These are phyloP conservation scores for Canariomyces notabilis DNA, from an alignment of 2,329 filamentous ascomycete species.

Conservation along the genomic window DNA sequence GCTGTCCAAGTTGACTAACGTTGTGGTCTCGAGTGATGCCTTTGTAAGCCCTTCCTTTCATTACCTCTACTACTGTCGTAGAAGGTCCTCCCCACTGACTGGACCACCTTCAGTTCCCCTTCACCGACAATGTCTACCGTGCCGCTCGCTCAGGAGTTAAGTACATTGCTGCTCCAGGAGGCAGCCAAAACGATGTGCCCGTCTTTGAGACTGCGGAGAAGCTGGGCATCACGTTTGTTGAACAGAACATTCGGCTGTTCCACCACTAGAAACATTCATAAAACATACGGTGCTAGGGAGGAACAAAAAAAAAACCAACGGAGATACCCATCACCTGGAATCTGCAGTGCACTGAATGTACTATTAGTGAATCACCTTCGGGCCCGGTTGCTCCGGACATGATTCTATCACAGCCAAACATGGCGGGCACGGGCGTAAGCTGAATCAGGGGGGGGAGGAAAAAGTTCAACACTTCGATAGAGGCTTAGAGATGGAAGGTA, in stretches of 20 bases:
- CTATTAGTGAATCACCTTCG: constrained; percentile 4
- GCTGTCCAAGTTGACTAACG: constrained; percentile 74
- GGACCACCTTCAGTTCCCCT: constrained; percentile 69
- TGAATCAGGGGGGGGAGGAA: constrained; percentile 5
- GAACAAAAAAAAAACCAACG: constrained; percentile 1
- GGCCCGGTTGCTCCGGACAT: not conserved
- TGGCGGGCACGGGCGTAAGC: not conserved
- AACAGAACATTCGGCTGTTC: constrained; percentile 91
- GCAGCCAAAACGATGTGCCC: constrained; percentile 77
- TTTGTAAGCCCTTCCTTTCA: constrained; percentile 61
- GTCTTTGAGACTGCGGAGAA: constrained; percentile 89
- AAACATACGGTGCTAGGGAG: not conserved
- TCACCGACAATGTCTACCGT: constrained; percentile 96
- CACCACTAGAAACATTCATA: constrained; percentile 63
- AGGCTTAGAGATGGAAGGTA: constrained; percentile 7
- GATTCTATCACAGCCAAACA: not conserved
- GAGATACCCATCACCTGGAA: constrained; percentile 16
- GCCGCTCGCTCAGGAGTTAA: constrained; percentile 84
- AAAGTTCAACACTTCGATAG: constrained; percentile 25
- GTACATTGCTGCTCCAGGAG: constrained; percentile 90
- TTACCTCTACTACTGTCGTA: not conserved
- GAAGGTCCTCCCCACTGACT: too few relatives aligned
- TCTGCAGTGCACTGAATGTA: constrained; percentile 9
- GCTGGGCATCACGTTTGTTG: constrained; percentile 87
- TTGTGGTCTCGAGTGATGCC: constrained; percentile 88